Evolutionary conservation across 2,329 filamentous ascomycete species (phyloP), one percentile per base, ranked within the genome.

Genomic region (Trichoderma atroviride): DNA sequence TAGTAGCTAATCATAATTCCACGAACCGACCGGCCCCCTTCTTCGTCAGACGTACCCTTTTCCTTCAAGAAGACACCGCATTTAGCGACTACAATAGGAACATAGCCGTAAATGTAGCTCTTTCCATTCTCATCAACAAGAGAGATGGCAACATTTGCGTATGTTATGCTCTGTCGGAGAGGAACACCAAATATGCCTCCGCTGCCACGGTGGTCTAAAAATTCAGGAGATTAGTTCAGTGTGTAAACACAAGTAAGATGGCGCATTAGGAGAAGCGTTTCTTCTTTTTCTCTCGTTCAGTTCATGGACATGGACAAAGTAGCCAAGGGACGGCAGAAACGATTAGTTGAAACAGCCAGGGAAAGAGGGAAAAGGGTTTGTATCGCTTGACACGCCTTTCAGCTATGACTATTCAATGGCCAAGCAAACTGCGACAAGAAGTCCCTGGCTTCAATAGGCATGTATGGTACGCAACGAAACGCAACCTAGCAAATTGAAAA

Each of bases 101-200:
- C 95, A 77, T 98, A 98, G 76, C 96, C 96, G 79, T 98, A 99
- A 66, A 98, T 97, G 80, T 97, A 98, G 81, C 93, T 97, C 79
- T 96, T 89, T 37, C 95, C 95, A 73, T 96, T 88, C 73, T 95
- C 93, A 78, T 98, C 94, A 73, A 96, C 92, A 33, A 99, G 87
- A 27, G 95, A 98, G 76, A 99, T 99, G 72, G 96, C 96, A 71
- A 99, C 96, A 78, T 98, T 99, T 70, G 96, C 96, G 79, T 99
- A 98, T 70, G 92, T 92, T 79, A 99, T 98, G 82, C 95, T 98
- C 77, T 94, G 90, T 75, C 94, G 92, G 70, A 99, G 86, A 50
- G 96, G 94, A 40, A 99, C 90, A 65, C 96, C 96, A 79, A 99
- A 99, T 72, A 99, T 98, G 73, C 94, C 94, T 70, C 89, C 88